Percentiles rank a stretch among this genome's conserved stretches.
Evolutionary conservation across 441 rosid species (phyloP).

Genomic region (Populus hybrid): DNA sequence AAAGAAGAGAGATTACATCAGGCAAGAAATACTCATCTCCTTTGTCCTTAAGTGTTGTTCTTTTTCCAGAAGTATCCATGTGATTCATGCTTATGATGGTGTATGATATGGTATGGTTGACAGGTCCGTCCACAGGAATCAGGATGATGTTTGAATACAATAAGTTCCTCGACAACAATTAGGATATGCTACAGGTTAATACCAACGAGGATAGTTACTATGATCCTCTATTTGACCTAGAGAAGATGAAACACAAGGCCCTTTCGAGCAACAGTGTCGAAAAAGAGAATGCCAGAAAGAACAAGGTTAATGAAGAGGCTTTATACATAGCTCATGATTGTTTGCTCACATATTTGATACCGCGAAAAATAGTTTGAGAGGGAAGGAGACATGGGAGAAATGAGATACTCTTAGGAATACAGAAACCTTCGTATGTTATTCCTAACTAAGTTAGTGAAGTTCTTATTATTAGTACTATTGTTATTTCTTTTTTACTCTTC

Average conservation of each 20-base stretch:
- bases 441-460: background rate
- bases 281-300: background rate
- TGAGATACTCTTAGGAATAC: background rate
- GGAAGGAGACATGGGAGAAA: background rate
- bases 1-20: slow-evolving; percentile 42
- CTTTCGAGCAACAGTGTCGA: background rate
- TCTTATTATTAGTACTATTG: background rate
- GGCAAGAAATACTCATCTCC: slow-evolving; percentile 19
- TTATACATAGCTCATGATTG: background rate
- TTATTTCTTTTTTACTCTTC: background rate
- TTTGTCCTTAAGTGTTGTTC: background rate
- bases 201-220: background rate
- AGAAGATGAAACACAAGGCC: background rate
- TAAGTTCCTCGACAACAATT: background rate
- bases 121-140: slow-evolving; percentile 24
- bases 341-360: background rate
- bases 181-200: background rate
- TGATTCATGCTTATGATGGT: background rate
- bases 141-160: background rate
- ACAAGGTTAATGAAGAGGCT: background rate
- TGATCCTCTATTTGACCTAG: background rate
- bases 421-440: background rate
- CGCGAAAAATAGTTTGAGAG: background rate
- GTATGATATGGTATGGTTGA: slow-evolving; percentile 3
- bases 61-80: background rate